Base-by-base conservation (phyloP, 805 yeast genomes). In the Starmerella apicola region DNA sequence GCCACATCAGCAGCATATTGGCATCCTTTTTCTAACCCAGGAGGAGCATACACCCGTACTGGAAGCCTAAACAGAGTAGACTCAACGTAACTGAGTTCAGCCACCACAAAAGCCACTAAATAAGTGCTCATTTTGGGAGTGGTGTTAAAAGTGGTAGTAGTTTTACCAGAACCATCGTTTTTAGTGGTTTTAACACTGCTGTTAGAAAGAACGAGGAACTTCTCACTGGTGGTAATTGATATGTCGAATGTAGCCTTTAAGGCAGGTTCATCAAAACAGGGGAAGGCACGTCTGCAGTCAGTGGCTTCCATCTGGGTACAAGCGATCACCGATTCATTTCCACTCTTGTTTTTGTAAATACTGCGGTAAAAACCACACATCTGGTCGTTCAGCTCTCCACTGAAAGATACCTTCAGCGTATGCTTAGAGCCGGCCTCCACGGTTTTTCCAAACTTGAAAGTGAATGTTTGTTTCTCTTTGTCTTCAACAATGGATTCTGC, bases 341-440 rank as follows among this genome's bases (percentile, higher is more conserved):
- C 81, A 30, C 53, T 40, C 46, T 65, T 71, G 51, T 71, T 74
- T 37, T 53, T 59, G 61, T 76, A 76, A 23, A 74, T 64, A 12
- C 81, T 73, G 51, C 81, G 67, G 64, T 78, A 78, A 61, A 78
- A 78, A 7, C 85, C 85, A 36, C 79, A 78, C 79, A 78, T 73
- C 54, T 74, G 67, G 57, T 75, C 74, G 59, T 76, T 76, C 59
- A 77, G 67, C 26, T 59, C 64, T 36, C 81, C 82, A 23, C 66
- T 61, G 57, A 72, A 76, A 24, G 50, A 62, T 23, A 81, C 68
- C 24, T 61, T 55, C 55, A 80, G 70, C 4, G 74, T 67, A 16
- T 79, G 77, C 57, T 71, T 72, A 36, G 68, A 54, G 39, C 66
- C 67, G 10, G 51, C 56, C 15, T 45, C 34, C 18, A 64, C 51